Conservation (phyloP, 1,284 basidiomycete genomes). For the Vanrija humicola region DNA sequence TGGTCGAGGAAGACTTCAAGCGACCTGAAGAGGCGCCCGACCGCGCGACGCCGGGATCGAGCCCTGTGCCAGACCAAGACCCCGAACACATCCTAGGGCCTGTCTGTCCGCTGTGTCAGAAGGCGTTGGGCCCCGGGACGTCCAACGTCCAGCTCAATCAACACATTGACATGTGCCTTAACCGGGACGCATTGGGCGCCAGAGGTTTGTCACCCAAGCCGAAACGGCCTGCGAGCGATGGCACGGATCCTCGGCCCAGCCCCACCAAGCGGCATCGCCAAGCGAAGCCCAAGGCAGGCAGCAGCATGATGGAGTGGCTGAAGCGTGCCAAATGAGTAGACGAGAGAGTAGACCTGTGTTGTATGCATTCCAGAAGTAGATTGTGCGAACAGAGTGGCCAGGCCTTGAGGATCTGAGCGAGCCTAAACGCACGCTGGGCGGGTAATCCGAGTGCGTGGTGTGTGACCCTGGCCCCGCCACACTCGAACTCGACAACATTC, state of each 20-base stretch:
- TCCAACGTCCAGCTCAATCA: slow-evolving; percentile 43
- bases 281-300: not conserved
- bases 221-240: not conserved
- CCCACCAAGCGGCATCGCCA: slow-evolving; percentile 3
- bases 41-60: not conserved
- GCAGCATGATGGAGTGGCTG: slow-evolving; percentile 25
- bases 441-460: no score
- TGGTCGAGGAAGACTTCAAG: slow-evolving; percentile 6
- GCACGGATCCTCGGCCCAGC: not conserved
- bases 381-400: no score
- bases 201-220: slow-evolving; percentile 1
- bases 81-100: slow-evolving; percentile 21
- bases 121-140: slow-evolving; percentile 26
- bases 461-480: no score
- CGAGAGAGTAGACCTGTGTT: no score
- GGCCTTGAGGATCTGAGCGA: no score
- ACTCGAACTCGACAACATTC: no score
- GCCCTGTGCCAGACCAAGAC: slow-evolving; percentile 3
- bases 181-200: slow-evolving; percentile 31
- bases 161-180: slow-evolving; percentile 47
- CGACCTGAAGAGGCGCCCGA: slow-evolving; percentile 3
- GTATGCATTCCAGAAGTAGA: no score
- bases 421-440: no score
- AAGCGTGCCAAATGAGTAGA: slow-evolving; percentile 3
- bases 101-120: slow-evolving; percentile 41